Base-by-base conservation (phyloP, 2,329 filamentous ascomycete genomes). In the Phialophora tarda region DNA sequence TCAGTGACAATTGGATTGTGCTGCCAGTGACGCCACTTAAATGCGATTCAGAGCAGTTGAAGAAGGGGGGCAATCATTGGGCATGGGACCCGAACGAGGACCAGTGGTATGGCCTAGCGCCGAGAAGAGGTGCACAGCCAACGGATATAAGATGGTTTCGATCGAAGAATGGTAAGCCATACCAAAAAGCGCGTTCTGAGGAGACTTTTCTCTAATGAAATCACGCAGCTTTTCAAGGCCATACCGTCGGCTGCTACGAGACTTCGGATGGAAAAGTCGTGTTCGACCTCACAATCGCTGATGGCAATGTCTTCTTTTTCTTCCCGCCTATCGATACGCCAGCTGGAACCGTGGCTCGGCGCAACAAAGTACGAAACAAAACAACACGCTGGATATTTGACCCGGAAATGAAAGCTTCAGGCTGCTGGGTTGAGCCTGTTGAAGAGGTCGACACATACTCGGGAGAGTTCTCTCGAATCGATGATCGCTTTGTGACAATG, bases 61-160 rank as follows among this genome's bases (percentile, higher is more conserved):
- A 79, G 73, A 74, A 71, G 2, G 82, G 82, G 0, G 81, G 79
- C 0, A 82, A 83, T 67, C 83, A 84, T 73, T 84, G 81, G 73
- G 81, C 82, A 0, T 84, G 82, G 82, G 82, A 84, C 59, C 81
- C 83, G 1, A 56, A 64, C 3, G 83, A 86, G 72, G 83, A 85
- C 71, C 83, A 85, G 71, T 82, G 81, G 74, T 86, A 85, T 69
- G 84, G 82, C 0, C 76, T 86, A 17, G 82, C 85, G 2, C 84
- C 84, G 3, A 77, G 84, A 6, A 74, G 81, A 2, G 80, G 81
- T 2, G 83, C 79, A 0, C 84, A 82, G 69, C 78, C 80, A 0
- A 82, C 83, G 66, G 84, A 86, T 73, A 82, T 85, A 48, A 74
- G 81, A 1, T 66, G 64, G 64, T 63, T 63, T 38, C 53, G 59